Evolutionary conservation across 169 alveolate species (phyloP), one percentile per base, ranked within the genome.

Genomic region (Plasmodium ovale): DNA sequence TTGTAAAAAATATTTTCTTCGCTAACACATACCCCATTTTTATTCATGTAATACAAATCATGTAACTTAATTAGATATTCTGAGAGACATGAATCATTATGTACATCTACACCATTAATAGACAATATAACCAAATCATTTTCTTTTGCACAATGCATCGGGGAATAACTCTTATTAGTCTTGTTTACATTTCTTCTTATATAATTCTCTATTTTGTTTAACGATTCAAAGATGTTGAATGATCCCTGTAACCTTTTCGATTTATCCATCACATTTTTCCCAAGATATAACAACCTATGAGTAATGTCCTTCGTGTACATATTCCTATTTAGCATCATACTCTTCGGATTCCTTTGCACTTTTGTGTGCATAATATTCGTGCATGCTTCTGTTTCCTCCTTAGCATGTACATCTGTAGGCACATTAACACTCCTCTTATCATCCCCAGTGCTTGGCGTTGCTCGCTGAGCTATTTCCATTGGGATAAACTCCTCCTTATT

Each of bases 61-160:
- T 51, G 64, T 21, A 85, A 49, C 42, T 85, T 85, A 10, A 69
- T 58, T 47, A 85, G 35, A 29, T 69, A 85, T n/a, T 85, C 91
- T 5, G 91, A 85, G 19, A 85, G 12, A 21, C 87, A 67, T 7
- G 87, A 85, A 68, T 85, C 73, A n/a, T 35, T 85, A 33, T 85
- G 91, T 23, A 85, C 74, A 85, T 85, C 73, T 14, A 85, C 14
- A 19, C 91, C 91, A 69, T 85, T 85, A 25, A 85, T 53, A 19
- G 91, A 85, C 27, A 85, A 44, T 16, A 82, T 3, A 33, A 82
- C 49, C 23, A 82, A 51, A 69, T 65, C 90, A 5, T 82, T 82
- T 9, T 58, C 62, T 67, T 73, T 73, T 51, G 65, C 14, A 60
- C 69, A 69, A 60, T 69, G 39, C 25, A 56, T 85, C n/a, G 87